Base-by-base conservation (phyloP, 768 basidiomycete genomes). In the Phlebiopsis flavidoalba region DNA sequence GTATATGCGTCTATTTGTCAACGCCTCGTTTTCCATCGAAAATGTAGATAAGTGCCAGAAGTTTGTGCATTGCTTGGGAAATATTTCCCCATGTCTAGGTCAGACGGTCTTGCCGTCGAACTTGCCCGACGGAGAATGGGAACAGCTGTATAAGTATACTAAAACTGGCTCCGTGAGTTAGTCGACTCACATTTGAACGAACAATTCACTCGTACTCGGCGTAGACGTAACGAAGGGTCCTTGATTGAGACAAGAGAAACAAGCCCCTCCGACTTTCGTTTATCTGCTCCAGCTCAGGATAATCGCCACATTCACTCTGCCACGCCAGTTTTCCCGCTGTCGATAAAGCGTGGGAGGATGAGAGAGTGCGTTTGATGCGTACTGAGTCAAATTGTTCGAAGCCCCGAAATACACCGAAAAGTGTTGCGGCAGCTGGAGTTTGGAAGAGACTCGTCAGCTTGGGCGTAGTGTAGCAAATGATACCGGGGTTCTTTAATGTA, bases 21-120 rank as follows among this genome's bases (percentile, higher is more conserved):
- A 45, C 1, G 69, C 65, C 68, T 89, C 87, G 12, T 66, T 62
- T 60, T 75, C 66, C n/a, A n/a, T n/a, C 89, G 81, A 21, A 74
- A 66, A 26, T 71, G 71, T 36, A 90, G 76, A 69, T 91, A 91
- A 7, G 89, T n/a, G 87, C 90, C 90, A 92, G 67, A 87, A 75
- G 63, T 91, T 84, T 0, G 79, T 82, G n/a, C 72, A 79, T 84
- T 17, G 75, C 56, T 21, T 60, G 71, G 15, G 80, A 70, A n/a
- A 64, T 81, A 73, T 11, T 70, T 68, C 49, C 71, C 60, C 52
- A 82, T 61, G 7, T 84, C 55, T 0, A 63, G 37, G 73, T 71
- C 47, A 85, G 72, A 49, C 87, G 80, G n/a, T n/a, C 24, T 62
- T 64, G 8, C 89, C 89, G 22, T 75, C 48, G 66, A 81, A 89